Evolutionary conservation across 169 alveolate genomes (phyloP).

Genomic region (Miamiensis avidus): DNA sequence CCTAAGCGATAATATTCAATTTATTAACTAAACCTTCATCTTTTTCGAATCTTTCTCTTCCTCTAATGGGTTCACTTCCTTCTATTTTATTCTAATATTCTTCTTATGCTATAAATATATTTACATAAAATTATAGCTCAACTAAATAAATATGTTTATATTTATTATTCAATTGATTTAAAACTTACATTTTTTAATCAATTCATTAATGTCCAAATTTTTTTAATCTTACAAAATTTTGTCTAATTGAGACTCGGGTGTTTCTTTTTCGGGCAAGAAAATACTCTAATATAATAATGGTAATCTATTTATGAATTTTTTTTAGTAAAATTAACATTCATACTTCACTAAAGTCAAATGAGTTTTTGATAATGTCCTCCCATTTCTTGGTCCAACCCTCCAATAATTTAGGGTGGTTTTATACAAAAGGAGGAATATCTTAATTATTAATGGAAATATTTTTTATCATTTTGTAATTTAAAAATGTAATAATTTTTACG

Average conservation of each 20-base stretch:
- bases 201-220: constrained; percentile 26
- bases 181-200: constrained; percentile 36
- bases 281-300: constrained; percentile 8
- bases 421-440: constrained; percentile 45
- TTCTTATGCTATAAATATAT: constrained; percentile 22
- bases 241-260: constrained; percentile 38
- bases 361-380: constrained; percentile 34
- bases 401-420: constrained; percentile 23
- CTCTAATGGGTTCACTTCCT: constrained; percentile 39
- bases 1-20: constrained; percentile 23
- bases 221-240: constrained; percentile 25
- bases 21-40: constrained; percentile 32
- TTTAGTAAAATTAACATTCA: not conserved
- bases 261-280: constrained; percentile 24
- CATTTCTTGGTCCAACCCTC: constrained; percentile 42
- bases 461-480: not conserved
- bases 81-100: constrained; percentile 32
- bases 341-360: constrained; percentile 37
- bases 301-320: not conserved
- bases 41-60: constrained; percentile 28
- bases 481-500: not conserved
- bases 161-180: not conserved
- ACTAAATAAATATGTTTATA: not conserved
- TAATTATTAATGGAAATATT: no score
- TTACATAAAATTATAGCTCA: not conserved